Evolutionary conservation across 2,329 filamentous ascomycete genomes (phyloP), one percentile per base, ranked within the genome.

Genomic region (Ophiostoma sp.): DNA sequence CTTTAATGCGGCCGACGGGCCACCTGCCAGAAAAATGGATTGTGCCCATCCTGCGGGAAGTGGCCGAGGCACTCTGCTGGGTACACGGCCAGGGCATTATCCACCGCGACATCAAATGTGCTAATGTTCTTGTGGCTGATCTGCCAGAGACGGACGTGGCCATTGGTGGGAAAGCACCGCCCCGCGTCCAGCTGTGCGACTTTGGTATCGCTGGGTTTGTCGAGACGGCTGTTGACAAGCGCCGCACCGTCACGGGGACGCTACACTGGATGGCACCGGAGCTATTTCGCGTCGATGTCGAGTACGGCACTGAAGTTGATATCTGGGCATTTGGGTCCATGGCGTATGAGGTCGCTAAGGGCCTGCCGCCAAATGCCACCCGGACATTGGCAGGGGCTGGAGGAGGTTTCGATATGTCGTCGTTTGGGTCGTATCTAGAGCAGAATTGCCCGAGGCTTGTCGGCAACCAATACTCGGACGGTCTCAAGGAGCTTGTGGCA

Each of bases 221-320:
- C 73, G 92, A 94, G 79, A 91, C 87, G 50, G 91, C 92, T 76
- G 87, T 90, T 71, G 90, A 92, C 77, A 95, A 95, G 82, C 86
- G 93, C 70, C 91, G 91, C 6, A 95, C 93, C 0, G 91, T 95
- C 69, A 92, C 95, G 72, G 57, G 93, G 22, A 95, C 93, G 0
- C 91, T 91, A 2, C 90, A 94, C 81, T 96, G 93, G 92, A 95
- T 95, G 93, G 92, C 93, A 0, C 92, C 92, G 0, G 93, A 96
- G 61, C 61, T 64, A 8, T 64, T 64, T 33, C 61, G 78, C 85
- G 11, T 19, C 1, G 45, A 36, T 3, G 66, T 55, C 9, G 19
- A 17, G 61, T 64, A 64, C 61, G 61, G 61, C 19, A 64, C 33
- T 3, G 61, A 64, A 78, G 89, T 92, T 55, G 93, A 96, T 78